Evolutionary conservation across 306 rosid genomes (phyloP).

Genomic region (Neltuma alba): DNA sequence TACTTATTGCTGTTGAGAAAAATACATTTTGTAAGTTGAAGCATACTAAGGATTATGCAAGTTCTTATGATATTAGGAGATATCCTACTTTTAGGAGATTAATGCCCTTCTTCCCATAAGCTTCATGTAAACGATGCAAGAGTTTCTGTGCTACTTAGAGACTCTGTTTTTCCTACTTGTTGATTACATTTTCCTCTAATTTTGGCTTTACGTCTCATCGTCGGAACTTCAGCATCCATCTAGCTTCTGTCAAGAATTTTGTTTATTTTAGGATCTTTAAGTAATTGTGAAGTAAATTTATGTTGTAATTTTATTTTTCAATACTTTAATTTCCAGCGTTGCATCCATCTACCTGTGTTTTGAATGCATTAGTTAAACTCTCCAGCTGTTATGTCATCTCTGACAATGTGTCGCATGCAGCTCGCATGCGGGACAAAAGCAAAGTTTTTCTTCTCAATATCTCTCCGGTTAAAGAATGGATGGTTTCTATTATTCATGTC

Average conservation of each 20-base stretch:
- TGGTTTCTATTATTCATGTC: constrained; percentile 3
- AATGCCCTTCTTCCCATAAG: too few species aligned
- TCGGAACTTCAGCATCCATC: neutral
- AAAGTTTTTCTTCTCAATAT: neutral
- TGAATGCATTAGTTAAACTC: neutral
- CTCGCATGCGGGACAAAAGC: neutral
- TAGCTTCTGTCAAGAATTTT: neutral
- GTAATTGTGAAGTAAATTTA: neutral
- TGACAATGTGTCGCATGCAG: too few species aligned
- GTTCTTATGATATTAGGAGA: too few species aligned
- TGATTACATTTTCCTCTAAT: neutral
- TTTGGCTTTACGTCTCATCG: neutral
- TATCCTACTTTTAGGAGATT: neutral
- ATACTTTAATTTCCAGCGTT: too few species aligned
- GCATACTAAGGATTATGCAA: too few species aligned
- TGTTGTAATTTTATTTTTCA: neutral
- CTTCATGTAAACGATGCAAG: neutral
- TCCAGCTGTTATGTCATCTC: neutral
- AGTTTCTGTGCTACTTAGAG: neutral
- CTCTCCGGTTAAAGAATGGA: neutral
- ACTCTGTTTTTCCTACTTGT: neutral
- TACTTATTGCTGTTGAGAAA: too few species aligned
- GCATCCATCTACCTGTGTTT: too few species aligned
- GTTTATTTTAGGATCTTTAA: neutral
- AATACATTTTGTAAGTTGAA: too few species aligned